Evolutionary conservation across 441 rosid species (phyloP), one percentile per base, ranked within the genome.

Genomic region (Gossypium armourianum): DNA sequence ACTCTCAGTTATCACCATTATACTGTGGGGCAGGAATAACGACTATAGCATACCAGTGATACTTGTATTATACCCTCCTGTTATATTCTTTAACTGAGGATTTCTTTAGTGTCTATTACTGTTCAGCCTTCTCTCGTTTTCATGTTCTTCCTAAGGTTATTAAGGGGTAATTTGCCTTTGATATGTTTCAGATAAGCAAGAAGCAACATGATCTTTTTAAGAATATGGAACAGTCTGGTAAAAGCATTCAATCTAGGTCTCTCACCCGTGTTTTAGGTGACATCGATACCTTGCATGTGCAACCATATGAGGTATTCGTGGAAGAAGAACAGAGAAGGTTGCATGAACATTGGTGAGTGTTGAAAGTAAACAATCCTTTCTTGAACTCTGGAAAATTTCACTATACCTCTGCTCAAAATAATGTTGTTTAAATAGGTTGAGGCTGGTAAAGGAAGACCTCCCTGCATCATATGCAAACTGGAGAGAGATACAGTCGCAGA

Each of bases 301-400:
- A 85, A 70, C 96, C 98, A 10, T 95, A 87, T 73, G 96, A 90
- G 84, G 86, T 87, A 71, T 95, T 90, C 76, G 85, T 90, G 75
- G 90, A 88, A 86, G 98, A 95, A 77, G 98, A 95, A 68, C 77
- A 74, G 76, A 90, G 81, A 82, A 95, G 87, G 82, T 78, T 95
- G 88, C 88, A 74, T n/a, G 85, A 83, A 71, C 87, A 95, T 76
- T 92, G 99, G 99, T 92, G 75, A 74, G 95, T 81, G 54, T 72
- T 83, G 73, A 73, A 32, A 82, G 69, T 77, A 9, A 56, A 71
- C 20, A 62, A 57, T 63, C 62, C 56, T 47, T 69, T 72, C 43
- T 74, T 19, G 7, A 55, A 26, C 50, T 62, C 10, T 32, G 54
- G 58, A 63, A 54, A 47, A 16, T 60, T 62, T 68, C 76, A 36